Conservation (phyloP, 2,329 filamentous ascomycete species). For the Penicillium sp. region DNA sequence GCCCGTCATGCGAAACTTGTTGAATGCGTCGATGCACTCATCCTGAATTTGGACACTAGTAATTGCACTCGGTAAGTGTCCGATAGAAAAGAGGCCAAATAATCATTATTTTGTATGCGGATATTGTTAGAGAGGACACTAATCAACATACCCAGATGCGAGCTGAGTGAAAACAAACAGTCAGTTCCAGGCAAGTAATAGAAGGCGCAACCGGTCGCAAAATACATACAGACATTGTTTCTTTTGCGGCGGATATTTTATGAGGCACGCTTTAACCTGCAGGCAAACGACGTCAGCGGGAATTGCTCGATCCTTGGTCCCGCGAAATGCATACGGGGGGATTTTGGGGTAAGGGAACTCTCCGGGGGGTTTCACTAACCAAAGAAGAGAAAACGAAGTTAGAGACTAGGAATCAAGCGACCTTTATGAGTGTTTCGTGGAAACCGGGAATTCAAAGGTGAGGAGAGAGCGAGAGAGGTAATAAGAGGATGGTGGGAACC, state of each 20-base stretch:
- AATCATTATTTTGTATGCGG: not conserved
- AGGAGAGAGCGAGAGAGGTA: constrained; percentile 23
- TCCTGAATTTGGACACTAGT: constrained; percentile 52
- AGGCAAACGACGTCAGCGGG: constrained; percentile 38
- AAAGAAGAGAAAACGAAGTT: constrained; percentile 9
- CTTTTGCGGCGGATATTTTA: constrained; percentile 27
- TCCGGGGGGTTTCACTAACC: constrained; percentile 17
- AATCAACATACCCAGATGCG: constrained; percentile 42
- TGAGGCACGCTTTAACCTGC: constrained; percentile 31
- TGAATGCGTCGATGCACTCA: constrained; percentile 53
- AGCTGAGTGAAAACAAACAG: constrained; percentile 30
- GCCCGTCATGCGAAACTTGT: constrained; percentile 53
- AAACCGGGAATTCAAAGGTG: constrained; percentile 14
- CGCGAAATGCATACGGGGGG: constrained; percentile 1
- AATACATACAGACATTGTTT: constrained; percentile 43
- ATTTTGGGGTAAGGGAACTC: not conserved
- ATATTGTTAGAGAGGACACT: constrained; percentile 8
- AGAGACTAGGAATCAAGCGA: constrained; percentile 26
- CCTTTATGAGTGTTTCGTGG: constrained; percentile 5
- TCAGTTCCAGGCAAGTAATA: constrained; percentile 14
- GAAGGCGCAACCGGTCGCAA: not conserved
- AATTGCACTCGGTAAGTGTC: constrained; percentile 27
- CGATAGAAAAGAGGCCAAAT: not conserved
- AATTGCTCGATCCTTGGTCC: constrained; percentile 22
- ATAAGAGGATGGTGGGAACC: constrained; percentile 20